phyloP scores from a whole-genome alignment of 495 filamentous ascomycete species.

The Tuber aestivum region DNA sequence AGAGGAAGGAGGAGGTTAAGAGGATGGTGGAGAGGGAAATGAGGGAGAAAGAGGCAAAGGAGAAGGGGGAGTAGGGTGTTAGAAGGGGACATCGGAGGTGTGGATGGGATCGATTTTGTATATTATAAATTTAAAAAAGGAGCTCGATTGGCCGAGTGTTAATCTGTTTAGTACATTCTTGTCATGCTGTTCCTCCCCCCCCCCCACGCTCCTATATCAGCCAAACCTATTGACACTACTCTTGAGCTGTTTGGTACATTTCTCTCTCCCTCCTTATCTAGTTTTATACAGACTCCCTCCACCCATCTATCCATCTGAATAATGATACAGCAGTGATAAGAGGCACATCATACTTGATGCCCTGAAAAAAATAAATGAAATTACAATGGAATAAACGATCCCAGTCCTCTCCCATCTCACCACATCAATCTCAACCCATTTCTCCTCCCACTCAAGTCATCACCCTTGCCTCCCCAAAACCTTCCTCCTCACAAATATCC shows the following conservation, averaged over 20 bases:
- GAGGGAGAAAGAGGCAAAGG: slow-evolving; percentile 38
- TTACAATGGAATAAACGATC: background rate
- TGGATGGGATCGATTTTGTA: background rate
- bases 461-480: too few species aligned
- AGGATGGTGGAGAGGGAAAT: slow-evolving; percentile 40
- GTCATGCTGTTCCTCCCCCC: background rate
- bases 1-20: slow-evolving; percentile 44
- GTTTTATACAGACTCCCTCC: background rate
- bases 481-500: background rate
- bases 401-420: background rate
- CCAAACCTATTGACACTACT: background rate
- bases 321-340: background rate
- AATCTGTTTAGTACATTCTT: background rate
- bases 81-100: background rate
- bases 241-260: background rate
- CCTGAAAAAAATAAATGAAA: background rate
- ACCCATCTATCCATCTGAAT: background rate
- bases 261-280: background rate
- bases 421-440: background rate
- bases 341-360: background rate
- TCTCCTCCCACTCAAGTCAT: slow-evolving; percentile 9
- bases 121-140: slow-evolving; percentile 7
- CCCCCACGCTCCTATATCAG: background rate
- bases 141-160: background rate
- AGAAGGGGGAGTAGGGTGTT: slow-evolving; percentile 2